Percentiles rank a stretch among this genome's conserved stretches.
These are phyloP conservation scores for Sparassis latifolia DNA, from an alignment of 1,284 basidiomycete species.

Conservation along the genomic window DNA sequence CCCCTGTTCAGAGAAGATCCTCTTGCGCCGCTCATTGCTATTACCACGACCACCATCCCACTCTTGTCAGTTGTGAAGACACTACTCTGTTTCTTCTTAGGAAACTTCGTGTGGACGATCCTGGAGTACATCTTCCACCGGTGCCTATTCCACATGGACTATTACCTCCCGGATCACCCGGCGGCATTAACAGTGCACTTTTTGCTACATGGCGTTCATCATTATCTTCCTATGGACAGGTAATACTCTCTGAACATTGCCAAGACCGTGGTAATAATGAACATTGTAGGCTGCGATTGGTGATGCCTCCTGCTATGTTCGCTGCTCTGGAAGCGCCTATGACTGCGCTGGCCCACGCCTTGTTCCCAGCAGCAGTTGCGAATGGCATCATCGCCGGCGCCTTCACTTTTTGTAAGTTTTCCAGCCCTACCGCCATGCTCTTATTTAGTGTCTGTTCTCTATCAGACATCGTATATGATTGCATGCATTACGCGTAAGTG, in stretches of 20 bases:
- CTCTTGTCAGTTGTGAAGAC: conserved; percentile 43
- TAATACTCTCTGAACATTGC: conserved; percentile 26
- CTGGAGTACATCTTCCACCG: conserved; percentile 95
- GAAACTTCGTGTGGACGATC: conserved; percentile 91
- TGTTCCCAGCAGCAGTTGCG: conserved; percentile 84
- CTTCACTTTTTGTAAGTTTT: conserved; percentile 81
- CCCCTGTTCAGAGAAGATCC: conserved; percentile 53
- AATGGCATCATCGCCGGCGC: conserved; percentile 93
- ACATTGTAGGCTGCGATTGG: conserved; percentile 69
- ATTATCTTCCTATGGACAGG: conserved; percentile 97
- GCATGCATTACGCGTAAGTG: conserved; percentile 85
- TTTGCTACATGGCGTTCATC: conserved; percentile 92
- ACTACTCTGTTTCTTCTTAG: conserved; percentile 65
- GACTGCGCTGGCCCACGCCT: conserved; percentile 75
- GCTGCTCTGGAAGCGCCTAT: conserved; percentile 78
- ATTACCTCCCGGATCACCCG: conserved; percentile 81
- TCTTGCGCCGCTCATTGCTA: conserved; percentile 41
- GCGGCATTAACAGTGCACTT: conserved; percentile 87
- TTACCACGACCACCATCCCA: conserved; percentile 33
- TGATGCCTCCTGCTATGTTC: conserved; percentile 96
- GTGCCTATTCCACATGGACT: conserved; percentile 97
- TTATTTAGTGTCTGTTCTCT: conserved; percentile 4
- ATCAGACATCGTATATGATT: conserved; percentile 81
- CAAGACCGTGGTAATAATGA: conserved; percentile 3
- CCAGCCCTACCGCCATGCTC: not conserved